Evolutionary conservation across 2,329 filamentous ascomycete genomes (phyloP), one percentile per base, ranked within the genome.

Genomic region (Ceratocystiopsis minuta): DNA sequence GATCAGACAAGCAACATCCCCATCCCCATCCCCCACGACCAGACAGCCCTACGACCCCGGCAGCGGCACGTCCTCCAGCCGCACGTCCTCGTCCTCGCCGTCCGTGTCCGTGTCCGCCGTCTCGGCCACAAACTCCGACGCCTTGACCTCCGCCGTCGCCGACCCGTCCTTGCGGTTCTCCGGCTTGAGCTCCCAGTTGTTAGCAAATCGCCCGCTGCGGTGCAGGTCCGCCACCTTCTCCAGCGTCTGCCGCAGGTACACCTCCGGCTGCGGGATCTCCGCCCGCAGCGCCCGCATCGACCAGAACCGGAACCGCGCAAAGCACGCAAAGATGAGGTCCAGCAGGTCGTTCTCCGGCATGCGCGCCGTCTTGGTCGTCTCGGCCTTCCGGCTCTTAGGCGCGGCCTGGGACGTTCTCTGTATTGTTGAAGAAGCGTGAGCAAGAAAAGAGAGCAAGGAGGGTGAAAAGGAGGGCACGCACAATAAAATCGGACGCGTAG

Each of bases 241-340:
- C 50, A 98, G 63, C 1, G 78, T 80, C 55, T 90, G 75, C 42
- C 88, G 85, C 47, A 98, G 72, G 58, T 87, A 96, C n/a, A 80
- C 78, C 57, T 96, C 90, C 2, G 90, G 90, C 61, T 98, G 90
- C 45, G 78, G 73, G 34, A 92, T 72, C 46, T 71, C 66, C 40
- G 75, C 68, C 48, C 85, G 84, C 51, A 98, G 72, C 6, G 80
- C 75, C 55, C 84, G 87, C 68, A 96, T 82, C n/a, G 81, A 78
- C 87, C 88, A 98, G 60, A 90, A 96, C 52, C 79, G 77, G 67
- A 81, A 93, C 53, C 80, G 67, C 43, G 78, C 74, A 74, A 95
- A 98, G 55, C 78, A 80, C 39, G 71, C 64, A 65, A 88, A 86
- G 46, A 98, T 77, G 49, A 75, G 71, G 61, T 95, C 87, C 61